These are phyloP conservation scores for Groenewaldozyma salmanticensis DNA, from an alignment of 805 yeast species.

Conservation along the genomic window DNA sequence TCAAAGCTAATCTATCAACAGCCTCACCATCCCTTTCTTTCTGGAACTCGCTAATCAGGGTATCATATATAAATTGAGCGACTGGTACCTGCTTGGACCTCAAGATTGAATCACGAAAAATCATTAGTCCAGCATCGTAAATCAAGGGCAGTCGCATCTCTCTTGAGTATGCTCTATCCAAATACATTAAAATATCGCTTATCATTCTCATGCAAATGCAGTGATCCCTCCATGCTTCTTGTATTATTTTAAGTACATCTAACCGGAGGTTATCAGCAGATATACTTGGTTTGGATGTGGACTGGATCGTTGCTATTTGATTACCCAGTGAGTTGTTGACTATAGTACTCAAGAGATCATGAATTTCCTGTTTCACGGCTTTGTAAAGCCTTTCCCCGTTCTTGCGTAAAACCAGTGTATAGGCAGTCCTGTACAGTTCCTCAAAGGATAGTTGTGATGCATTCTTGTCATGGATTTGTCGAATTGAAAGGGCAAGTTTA, in stretches of 20 bases:
- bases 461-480: constrained; percentile 59
- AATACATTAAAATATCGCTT: constrained; percentile 75
- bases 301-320: constrained; percentile 7
- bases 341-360: constrained; percentile 32
- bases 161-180: constrained; percentile 76
- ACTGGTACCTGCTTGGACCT: constrained; percentile 40
- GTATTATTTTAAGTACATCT: constrained; percentile 28
- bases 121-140: constrained; percentile 62
- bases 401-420: constrained; percentile 62
- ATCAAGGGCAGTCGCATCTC: constrained; percentile 52
- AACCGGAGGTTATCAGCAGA: constrained; percentile 7
- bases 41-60: constrained; percentile 46
- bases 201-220: constrained; percentile 63
- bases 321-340: constrained; percentile 18
- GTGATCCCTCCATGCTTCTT: constrained; percentile 60
- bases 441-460: constrained; percentile 74
- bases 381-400: constrained; percentile 58
- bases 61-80: constrained; percentile 40
- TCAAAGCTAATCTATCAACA: constrained; percentile 48
- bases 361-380: constrained; percentile 42
- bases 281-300: constrained; percentile 4
- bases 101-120: constrained; percentile 55
- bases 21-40: constrained; percentile 48
- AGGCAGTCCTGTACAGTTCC: constrained; percentile 69
- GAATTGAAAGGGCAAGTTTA: constrained; percentile 54